Conservation (phyloP, 176 grass and related monocot genomes). For the Guadua angustifolia region DNA sequence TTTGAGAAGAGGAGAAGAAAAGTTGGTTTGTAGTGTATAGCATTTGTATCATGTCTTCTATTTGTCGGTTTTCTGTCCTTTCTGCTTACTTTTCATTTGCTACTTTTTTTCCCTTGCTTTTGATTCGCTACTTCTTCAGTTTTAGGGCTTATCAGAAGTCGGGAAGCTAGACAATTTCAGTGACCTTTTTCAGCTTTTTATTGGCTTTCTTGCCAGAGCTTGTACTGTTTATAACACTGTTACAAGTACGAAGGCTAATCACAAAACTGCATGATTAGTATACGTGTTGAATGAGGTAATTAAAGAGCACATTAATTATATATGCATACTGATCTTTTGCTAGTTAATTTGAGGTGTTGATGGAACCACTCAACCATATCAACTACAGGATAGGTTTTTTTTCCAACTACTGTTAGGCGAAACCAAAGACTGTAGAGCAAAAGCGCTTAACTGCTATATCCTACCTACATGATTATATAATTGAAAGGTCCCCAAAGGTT, state of each 20-base stretch:
- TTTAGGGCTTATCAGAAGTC: not conserved
- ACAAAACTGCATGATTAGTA: not conserved
- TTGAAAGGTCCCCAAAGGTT: not conserved
- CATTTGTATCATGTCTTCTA: not conserved
- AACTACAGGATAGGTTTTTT: not conserved
- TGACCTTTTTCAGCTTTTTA: not conserved
- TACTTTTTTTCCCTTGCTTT: not conserved
- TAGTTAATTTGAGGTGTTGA: not conserved
- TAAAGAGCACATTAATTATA: not conserved
- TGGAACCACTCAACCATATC: not conserved
- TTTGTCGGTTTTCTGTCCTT: not conserved
- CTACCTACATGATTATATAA: not conserved
- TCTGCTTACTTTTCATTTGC: not conserved
- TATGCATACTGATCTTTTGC: not conserved
- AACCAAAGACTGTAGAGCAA: conserved; percentile 13
- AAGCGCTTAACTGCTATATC: conserved; percentile 3
- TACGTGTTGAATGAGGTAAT: not conserved
- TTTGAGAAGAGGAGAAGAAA: not conserved
- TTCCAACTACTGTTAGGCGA: conserved; percentile 32
- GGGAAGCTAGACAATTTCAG: not conserved
- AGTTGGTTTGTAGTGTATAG: conserved; percentile 8
- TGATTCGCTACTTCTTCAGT: not conserved
- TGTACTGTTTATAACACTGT: not conserved
- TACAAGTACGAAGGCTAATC: not conserved
- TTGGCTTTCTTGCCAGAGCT: not conserved